phyloP scores from a whole-genome alignment of 2,329 filamentous ascomycete genomes.

The Aspergillus uvarum region DNA sequence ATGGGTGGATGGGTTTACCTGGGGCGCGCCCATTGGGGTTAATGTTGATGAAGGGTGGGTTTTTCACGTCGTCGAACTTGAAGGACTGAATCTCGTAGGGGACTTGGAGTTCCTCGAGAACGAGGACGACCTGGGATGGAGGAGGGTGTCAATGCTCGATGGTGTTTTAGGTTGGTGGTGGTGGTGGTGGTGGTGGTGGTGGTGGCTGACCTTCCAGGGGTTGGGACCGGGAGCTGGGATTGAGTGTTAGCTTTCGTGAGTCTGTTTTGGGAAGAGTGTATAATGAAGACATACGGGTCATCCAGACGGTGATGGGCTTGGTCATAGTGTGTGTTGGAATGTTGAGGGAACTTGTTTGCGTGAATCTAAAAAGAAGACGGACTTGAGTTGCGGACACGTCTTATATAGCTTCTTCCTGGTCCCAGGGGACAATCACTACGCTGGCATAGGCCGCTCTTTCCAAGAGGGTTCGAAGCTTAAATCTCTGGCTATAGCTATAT shows the following conservation, averaged over 20 bases:
- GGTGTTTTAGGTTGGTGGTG: background rate
- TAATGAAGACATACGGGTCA: background rate
- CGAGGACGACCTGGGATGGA: background rate
- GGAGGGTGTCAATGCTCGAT: too few relatives aligned
- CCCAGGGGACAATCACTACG: too few relatives aligned
- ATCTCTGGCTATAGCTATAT: too few relatives aligned
- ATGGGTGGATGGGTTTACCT: background rate
- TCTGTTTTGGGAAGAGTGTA: background rate
- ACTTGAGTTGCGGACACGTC: background rate
- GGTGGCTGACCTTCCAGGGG: background rate
- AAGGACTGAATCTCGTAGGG: background rate
- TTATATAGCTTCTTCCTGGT: background rate
- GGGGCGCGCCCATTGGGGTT: conserved; percentile 2
- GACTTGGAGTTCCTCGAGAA: background rate
- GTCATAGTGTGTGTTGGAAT: background rate
- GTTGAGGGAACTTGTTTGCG: background rate
- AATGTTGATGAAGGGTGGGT: conserved; percentile 1
- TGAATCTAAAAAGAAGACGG: background rate
- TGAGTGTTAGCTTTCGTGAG: background rate
- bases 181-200: background rate
- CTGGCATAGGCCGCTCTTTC: too few relatives aligned
- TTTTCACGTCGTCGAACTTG: conserved; percentile 3
- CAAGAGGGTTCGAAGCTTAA: too few relatives aligned
- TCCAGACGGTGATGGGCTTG: background rate
- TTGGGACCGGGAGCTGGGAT: background rate